Evolutionary conservation across 2,329 filamentous ascomycete genomes (phyloP).

Genomic region (Clarireedia monteithiana): DNA sequence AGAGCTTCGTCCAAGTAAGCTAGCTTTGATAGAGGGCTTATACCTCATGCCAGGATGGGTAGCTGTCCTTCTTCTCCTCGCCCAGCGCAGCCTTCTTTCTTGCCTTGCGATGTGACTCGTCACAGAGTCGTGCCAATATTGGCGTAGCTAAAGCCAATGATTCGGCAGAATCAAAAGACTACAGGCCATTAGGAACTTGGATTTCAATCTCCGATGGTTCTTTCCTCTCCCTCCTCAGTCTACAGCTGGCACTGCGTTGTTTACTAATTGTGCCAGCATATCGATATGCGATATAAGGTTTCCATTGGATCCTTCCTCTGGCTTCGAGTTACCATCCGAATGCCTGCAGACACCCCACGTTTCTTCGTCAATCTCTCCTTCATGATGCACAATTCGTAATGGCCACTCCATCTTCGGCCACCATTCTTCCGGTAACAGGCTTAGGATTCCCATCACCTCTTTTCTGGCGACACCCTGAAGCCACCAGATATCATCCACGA

Average conservation of each 20-base stretch:
- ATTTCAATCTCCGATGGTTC: background rate
- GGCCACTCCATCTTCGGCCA: conserved; percentile 29
- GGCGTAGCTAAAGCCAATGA: too few species aligned
- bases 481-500: conserved; percentile 49
- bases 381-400: conserved; percentile 22
- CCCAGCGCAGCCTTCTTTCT: too few species aligned
- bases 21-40: too few species aligned
- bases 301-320: conserved; percentile 10
- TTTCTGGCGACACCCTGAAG: conserved; percentile 56
- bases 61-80: too few species aligned
- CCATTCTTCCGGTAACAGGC: conserved; percentile 24
- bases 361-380: conserved; percentile 24
- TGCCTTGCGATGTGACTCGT: too few species aligned
- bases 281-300: conserved; percentile 22
- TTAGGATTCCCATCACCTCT: conserved; percentile 50
- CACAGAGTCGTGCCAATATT: too few species aligned
- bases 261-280: conserved; percentile 21
- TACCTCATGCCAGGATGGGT: too few species aligned
- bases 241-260: conserved; percentile 15
- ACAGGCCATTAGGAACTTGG: too few species aligned
- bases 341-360: conserved; percentile 21
- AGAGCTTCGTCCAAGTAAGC: too few species aligned
- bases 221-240: conserved; percentile 14
- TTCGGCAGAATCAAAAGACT: too few species aligned
- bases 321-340: conserved; percentile 9